phyloP scores from a whole-genome alignment of 306 rosid species.

The Cucurbita ficifolia region DNA sequence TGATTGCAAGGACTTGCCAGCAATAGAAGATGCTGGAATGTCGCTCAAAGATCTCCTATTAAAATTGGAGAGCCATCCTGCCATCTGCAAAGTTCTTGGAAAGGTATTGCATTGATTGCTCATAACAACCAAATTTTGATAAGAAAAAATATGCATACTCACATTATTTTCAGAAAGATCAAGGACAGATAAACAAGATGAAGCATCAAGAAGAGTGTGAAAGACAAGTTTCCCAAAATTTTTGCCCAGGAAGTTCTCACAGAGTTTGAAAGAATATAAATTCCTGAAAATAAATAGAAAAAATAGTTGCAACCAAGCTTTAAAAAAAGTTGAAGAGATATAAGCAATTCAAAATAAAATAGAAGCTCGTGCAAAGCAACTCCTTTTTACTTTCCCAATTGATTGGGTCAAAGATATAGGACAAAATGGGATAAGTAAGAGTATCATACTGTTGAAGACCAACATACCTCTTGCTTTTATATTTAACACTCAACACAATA shows the following conservation, averaged over 20 bases:
- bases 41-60: slow-evolving; percentile 21
- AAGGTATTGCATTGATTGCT: slow-evolving; percentile 17
- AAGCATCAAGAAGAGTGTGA: slow-evolving; percentile 42
- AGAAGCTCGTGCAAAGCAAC: neutral
- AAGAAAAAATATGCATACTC: slow-evolving; percentile 19
- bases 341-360: neutral
- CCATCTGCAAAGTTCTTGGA: slow-evolving; percentile 35
- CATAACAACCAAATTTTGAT: slow-evolving; percentile 4
- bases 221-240: slow-evolving; percentile 47
- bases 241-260: slow-evolving; percentile 37
- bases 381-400: neutral
- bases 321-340: neutral
- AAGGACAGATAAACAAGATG: slow-evolving; percentile 54
- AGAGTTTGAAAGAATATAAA: slow-evolving; percentile 45
- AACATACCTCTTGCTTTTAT: neutral
- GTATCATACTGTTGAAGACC: neutral
- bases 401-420: neutral
- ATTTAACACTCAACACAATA: neutral
- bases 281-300: slow-evolving; percentile 35
- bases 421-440: neutral
- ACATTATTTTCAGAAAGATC: slow-evolving; percentile 82
- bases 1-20: slow-evolving; percentile 50
- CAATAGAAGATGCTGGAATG: slow-evolving; percentile 14
- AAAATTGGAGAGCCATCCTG: slow-evolving; percentile 76
- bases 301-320: neutral